Percentiles rank a stretch among this genome's conserved stretches.
These are phyloP conservation scores for Bruguiera sexangula DNA, from an alignment of 345 rosid species.

Conservation along the genomic window DNA sequence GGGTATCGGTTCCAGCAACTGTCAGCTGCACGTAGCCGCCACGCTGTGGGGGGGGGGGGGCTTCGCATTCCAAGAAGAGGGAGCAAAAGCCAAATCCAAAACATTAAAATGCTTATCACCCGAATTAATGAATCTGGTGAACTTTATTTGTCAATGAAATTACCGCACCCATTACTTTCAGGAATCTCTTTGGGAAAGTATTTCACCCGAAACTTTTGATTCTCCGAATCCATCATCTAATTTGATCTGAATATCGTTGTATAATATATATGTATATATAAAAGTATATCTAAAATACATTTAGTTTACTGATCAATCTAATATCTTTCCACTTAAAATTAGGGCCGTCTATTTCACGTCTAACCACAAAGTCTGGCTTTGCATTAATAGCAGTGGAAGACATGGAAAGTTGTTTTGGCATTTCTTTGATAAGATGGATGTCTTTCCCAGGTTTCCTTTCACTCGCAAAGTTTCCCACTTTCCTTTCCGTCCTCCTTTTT, in stretches of 20 bases:
- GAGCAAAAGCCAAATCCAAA: neutral
- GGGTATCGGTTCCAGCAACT: neutral
- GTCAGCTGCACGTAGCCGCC: conserved; percentile 22
- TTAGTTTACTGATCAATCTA: no score
- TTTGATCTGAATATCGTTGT: neutral
- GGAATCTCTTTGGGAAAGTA: no score
- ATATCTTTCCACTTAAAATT: no score
- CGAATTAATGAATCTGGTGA: no score
- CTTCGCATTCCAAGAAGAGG: neutral
- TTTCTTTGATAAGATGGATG: neutral
- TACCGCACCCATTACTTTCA: no score
- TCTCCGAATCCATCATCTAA: no score
- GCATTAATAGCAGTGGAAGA: neutral
- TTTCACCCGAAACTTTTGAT: no score
- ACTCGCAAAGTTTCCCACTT: neutral
- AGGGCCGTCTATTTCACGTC: no score
- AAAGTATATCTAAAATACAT: neutral
- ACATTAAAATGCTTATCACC: no score
- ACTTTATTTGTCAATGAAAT: no score
- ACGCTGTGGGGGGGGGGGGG: conserved; percentile 1
- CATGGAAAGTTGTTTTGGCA: neutral
- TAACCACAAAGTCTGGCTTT: neutral
- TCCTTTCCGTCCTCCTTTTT: neutral
- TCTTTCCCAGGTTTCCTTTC: neutral
- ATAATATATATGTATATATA: neutral